These are phyloP conservation scores for Globisporangium viniferum DNA, from an alignment of 352 stramenopile genomes.

Conservation along the genomic window DNA sequence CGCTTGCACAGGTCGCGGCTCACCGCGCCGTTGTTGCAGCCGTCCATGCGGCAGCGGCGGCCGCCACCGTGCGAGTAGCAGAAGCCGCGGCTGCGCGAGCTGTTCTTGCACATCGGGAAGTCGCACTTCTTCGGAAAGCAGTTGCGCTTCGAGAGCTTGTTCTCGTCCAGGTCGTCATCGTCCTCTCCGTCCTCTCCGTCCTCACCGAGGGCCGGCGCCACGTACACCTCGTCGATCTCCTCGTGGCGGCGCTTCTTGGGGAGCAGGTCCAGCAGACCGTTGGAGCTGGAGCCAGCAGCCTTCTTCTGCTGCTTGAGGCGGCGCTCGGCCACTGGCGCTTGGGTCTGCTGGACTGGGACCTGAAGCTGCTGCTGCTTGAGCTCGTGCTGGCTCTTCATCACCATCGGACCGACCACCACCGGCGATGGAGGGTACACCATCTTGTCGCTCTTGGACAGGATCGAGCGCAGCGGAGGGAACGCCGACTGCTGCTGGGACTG, in stretches of 20 bases:
- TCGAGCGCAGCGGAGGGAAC: slow-evolving; percentile 14
- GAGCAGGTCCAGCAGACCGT: slow-evolving; percentile 15
- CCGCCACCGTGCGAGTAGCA: slow-evolving; percentile 78
- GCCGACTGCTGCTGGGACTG: slow-evolving; percentile 15
- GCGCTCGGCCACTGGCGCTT: slow-evolving; percentile 11
- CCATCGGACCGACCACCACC: slow-evolving; percentile 19
- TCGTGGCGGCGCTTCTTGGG: slow-evolving; percentile 27
- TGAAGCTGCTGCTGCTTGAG: not conserved
- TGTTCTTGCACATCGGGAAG: slow-evolving; percentile 85
- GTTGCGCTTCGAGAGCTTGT: slow-evolving; percentile 37
- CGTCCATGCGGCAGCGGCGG: slow-evolving; percentile 57
- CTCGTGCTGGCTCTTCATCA: slow-evolving; percentile 16
- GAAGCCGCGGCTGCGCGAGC: slow-evolving; percentile 69
- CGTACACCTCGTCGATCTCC: slow-evolving; percentile 15
- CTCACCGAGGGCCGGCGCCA: not conserved
- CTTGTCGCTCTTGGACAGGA: slow-evolving; percentile 20
- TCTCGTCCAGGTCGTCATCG: slow-evolving; percentile 16
- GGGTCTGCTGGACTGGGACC: not conserved
- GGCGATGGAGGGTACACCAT: not conserved
- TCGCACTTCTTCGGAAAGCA: slow-evolving; percentile 81
- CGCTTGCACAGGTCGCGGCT: slow-evolving; percentile 80
- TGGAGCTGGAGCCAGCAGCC: slow-evolving; percentile 9
- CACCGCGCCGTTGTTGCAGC: slow-evolving; percentile 70
- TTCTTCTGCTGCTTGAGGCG: slow-evolving; percentile 1
- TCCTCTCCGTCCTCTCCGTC: too few relatives aligned